Evolutionary conservation across 805 yeast genomes (phyloP).

Genomic region (Ogataea sp.): DNA sequence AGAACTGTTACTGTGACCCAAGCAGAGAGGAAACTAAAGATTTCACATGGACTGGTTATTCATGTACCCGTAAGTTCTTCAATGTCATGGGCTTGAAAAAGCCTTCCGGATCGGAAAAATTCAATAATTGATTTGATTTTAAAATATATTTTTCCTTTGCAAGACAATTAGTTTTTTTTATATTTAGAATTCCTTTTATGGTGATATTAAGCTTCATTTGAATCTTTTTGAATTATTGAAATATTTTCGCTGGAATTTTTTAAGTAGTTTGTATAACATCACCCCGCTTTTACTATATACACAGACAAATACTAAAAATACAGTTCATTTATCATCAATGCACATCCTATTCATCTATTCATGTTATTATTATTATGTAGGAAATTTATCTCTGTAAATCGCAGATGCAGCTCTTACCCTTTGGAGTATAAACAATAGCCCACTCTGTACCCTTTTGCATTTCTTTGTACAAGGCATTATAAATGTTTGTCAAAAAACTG

Average conservation of each 20-base stretch:
- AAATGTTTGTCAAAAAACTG: slow-evolving; percentile 70
- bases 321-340: no score
- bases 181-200: no score
- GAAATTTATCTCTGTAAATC: slow-evolving; percentile 52
- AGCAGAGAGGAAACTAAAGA: slow-evolving; percentile 34
- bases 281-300: no score
- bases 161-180: no score
- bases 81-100: slow-evolving; percentile 45
- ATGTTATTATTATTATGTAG: background rate
- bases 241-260: no score
- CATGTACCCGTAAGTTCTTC: slow-evolving; percentile 62
- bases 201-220: no score
- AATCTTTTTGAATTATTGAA: no score
- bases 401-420: slow-evolving; percentile 59
- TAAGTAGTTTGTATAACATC: no score
- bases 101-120: slow-evolving; percentile 66
- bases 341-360: background rate
- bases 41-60: slow-evolving; percentile 69
- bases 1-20: slow-evolving; percentile 70
- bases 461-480: slow-evolving; percentile 67
- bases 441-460: slow-evolving; percentile 61
- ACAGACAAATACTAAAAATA: no score
- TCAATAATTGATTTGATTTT: slow-evolving; percentile 25
- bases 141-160: no score
- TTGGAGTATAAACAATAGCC: slow-evolving; percentile 74